These are phyloP conservation scores for Boletus eberwhitei DNA, from an alignment of 768 basidiomycete genomes.

Conservation along the genomic window DNA sequence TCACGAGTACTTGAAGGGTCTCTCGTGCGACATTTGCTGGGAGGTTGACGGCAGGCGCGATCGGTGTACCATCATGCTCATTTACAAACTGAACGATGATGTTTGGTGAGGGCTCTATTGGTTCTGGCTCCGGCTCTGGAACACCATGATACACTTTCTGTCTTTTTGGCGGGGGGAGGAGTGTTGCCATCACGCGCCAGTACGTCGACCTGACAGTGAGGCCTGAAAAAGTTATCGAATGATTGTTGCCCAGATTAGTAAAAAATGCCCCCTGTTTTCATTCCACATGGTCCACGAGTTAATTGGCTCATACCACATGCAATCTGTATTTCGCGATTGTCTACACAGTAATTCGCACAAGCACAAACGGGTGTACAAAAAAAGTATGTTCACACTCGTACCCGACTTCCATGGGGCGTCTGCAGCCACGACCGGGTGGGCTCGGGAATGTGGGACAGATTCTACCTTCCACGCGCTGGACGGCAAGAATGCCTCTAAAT, in stretches of 20 bases:
- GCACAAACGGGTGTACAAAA: not conserved
- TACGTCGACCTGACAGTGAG: not conserved
- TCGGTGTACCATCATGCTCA: conserved; percentile 73
- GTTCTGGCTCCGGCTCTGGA: conserved; percentile 57
- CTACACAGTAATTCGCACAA: not conserved
- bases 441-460: not conserved
- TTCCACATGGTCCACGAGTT: not conserved
- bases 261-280: conserved; percentile 17
- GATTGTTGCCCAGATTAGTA: conserved; percentile 4
- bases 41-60: conserved; percentile 86
- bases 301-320: too few relatives aligned
- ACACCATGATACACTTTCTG: conserved; percentile 78
- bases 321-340: not conserved
- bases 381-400: not conserved
- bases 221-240: not conserved
- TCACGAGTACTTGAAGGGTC: conserved; percentile 83
- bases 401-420: not conserved
- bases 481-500: too few relatives aligned
- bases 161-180: conserved; percentile 86
- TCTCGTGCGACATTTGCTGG: conserved; percentile 85
- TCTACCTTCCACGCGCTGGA: not conserved
- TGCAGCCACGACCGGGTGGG: not conserved
- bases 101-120: conserved; percentile 49
- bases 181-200: conserved; percentile 61
- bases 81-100: conserved; percentile 91